Conservation (phyloP, 306 rosid species). For the Hippophae tibetana region DNA sequence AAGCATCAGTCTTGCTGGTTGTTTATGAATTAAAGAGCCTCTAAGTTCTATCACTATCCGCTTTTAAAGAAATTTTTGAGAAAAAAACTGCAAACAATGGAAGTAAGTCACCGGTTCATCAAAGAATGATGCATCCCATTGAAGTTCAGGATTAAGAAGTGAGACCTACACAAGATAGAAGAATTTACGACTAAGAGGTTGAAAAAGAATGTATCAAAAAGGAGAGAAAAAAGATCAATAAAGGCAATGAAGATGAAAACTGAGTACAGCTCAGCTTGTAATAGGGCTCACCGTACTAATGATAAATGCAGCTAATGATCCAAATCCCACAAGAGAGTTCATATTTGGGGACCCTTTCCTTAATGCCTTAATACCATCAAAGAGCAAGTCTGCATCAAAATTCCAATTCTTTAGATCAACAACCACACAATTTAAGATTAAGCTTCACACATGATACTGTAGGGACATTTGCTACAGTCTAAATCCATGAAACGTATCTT, state of each 20-base stretch:
- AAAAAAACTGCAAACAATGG: conserved; percentile 22
- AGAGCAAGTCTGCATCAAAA: conserved; percentile 58
- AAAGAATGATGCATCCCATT: conserved; percentile 90
- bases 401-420: conserved; percentile 5
- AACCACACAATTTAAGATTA: conserved; percentile 2
- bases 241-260: conserved; percentile 16
- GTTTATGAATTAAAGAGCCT: not conserved
- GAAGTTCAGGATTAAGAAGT: conserved; percentile 61
- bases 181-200: conserved; percentile 8
- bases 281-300: conserved; percentile 71
- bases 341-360: conserved; percentile 87
- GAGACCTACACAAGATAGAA: conserved; percentile 50
- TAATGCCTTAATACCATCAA: conserved; percentile 77
- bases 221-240: conserved; percentile 13
- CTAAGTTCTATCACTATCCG: not conserved
- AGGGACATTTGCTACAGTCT: too few relatives aligned
- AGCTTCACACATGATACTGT: not conserved
- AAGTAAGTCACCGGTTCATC: conserved; percentile 93
- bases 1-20: conserved; percentile 13
- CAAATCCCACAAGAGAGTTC: conserved; percentile 98
- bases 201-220: conserved; percentile 1
- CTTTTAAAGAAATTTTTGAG: not conserved
- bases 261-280: conserved; percentile 10
- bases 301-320: conserved; percentile 77
- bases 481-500: too few relatives aligned